Percentiles rank a stretch among this genome's conserved stretches.
Conservation (phyloP, 108 stramenopile species). For the Cyclotella distinguenda region DNA sequence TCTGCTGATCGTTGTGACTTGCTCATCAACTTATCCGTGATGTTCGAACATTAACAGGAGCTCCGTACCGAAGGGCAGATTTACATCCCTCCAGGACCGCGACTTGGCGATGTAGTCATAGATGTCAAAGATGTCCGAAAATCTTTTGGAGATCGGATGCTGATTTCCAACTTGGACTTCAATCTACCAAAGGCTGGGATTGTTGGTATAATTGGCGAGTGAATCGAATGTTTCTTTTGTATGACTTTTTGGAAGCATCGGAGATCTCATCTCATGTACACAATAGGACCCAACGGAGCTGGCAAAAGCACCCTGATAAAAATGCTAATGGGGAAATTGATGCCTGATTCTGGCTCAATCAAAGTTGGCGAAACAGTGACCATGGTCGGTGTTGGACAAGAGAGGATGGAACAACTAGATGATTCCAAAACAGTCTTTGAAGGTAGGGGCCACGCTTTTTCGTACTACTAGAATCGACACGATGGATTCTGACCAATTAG, state of each 20-base stretch:
- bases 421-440: slow-evolving; percentile 87
- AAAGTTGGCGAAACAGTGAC: slow-evolving; percentile 88
- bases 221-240: not conserved
- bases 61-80: slow-evolving; percentile 84
- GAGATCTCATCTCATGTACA: not conserved
- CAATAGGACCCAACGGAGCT: slow-evolving; percentile 18
- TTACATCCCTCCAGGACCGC: slow-evolving; percentile 93
- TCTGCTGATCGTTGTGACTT: no score
- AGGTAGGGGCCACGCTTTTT: not conserved
- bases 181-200: slow-evolving; percentile 86
- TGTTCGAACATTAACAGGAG: no score
- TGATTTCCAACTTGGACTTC: slow-evolving; percentile 88
- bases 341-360: slow-evolving; percentile 78
- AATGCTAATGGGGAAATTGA: slow-evolving; percentile 83
- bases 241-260: not conserved
- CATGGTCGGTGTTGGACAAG: slow-evolving; percentile 91
- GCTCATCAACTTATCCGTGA: no score
- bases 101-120: slow-evolving; percentile 88
- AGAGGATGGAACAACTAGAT: slow-evolving; percentile 87
- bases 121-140: slow-evolving; percentile 73
- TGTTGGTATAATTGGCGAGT: slow-evolving; percentile 88
- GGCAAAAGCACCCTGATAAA: slow-evolving; percentile 76
- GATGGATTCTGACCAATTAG: no score
- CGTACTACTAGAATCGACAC: no score
- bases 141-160: slow-evolving; percentile 73